These are phyloP conservation scores for Chlorophyllum brunneum DNA, from an alignment of 768 basidiomycete genomes.

Conservation along the genomic window DNA sequence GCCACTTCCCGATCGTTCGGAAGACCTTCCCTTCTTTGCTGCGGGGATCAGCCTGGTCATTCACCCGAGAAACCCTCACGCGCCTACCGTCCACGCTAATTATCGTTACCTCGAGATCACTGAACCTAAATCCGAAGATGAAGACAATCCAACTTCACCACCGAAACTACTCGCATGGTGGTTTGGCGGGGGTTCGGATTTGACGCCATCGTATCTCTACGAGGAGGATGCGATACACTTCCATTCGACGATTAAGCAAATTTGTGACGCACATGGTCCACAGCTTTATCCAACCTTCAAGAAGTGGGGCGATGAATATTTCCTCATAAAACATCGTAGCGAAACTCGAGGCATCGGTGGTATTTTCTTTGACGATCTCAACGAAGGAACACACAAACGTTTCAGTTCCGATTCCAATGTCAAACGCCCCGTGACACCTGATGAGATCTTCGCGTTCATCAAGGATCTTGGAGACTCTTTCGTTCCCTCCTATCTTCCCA, in stretches of 20 bases:
- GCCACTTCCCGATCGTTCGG: constrained; percentile 56
- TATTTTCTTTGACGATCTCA: constrained; percentile 94
- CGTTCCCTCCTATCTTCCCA: constrained; percentile 86
- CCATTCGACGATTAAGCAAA: constrained; percentile 70
- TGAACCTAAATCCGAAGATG: constrained; percentile 37
- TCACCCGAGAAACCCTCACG: constrained; percentile 90
- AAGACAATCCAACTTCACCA: constrained; percentile 27
- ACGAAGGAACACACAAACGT: constrained; percentile 57
- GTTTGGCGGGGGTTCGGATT: constrained; percentile 96
- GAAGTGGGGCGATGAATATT: constrained; percentile 97
- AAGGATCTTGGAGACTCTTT: constrained; percentile 74
- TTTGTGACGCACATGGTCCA: constrained; percentile 70
- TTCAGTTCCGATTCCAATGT: constrained; percentile 36
- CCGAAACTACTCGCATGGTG: constrained; percentile 84
- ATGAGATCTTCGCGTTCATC: constrained; percentile 77
- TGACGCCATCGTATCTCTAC: constrained; percentile 92
- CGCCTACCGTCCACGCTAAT: constrained; percentile 93
- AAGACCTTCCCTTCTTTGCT: constrained; percentile 86
- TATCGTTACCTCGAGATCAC: constrained; percentile 97
- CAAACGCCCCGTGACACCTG: constrained; percentile 50
- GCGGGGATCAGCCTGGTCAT: constrained; percentile 91
- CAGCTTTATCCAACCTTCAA: constrained; percentile 79
- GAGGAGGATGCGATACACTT: constrained; percentile 86
- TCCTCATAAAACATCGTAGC: constrained; percentile 81
- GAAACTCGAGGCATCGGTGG: constrained; percentile 92